Percentiles rank a stretch among this genome's conserved stretches.
These are phyloP conservation scores for Vigna hirtella DNA, from an alignment of 306 rosid species.

Conservation along the genomic window DNA sequence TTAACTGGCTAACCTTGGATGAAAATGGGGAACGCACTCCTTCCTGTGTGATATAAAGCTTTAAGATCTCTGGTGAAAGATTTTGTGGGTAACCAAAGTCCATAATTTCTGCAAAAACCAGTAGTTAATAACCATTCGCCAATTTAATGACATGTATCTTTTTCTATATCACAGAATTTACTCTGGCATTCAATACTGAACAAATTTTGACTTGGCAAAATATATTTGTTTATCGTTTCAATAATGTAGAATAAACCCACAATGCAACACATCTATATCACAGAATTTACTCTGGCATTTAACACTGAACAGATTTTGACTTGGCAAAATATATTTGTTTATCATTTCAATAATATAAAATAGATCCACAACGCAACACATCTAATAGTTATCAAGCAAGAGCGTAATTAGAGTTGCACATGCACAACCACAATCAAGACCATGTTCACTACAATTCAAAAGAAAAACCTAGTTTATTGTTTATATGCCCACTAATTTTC, in stretches of 20 bases:
- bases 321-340: constrained; percentile 16
- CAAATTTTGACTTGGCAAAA: constrained; percentile 14
- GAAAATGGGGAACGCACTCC: constrained; percentile 96
- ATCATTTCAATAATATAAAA: not conserved
- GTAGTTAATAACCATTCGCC: constrained; percentile 10
- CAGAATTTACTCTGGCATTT: no score
- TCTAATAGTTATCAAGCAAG: constrained; percentile 22
- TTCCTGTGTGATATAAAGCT: constrained; percentile 92
- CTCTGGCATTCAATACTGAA: not conserved
- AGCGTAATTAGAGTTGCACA: not conserved
- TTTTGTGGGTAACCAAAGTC: constrained; percentile 97
- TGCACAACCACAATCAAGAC: constrained; percentile 17
- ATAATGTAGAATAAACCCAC: constrained; percentile 1
- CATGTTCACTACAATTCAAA: not conserved
- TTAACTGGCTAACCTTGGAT: constrained; percentile 69
- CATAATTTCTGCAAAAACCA: constrained; percentile 78
- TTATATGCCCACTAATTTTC: not conserved
- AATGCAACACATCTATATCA: not conserved
- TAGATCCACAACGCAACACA: not conserved
- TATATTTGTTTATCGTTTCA: not conserved
- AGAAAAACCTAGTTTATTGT: constrained; percentile 6
- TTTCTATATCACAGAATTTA: constrained; percentile 2
- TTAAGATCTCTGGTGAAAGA: constrained; percentile 92
- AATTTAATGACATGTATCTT: constrained; percentile 25
- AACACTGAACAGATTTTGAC: not conserved